Evolutionary conservation across 1,139 yeast species (phyloP).

Genomic region (Geotrichum europaeum): DNA sequence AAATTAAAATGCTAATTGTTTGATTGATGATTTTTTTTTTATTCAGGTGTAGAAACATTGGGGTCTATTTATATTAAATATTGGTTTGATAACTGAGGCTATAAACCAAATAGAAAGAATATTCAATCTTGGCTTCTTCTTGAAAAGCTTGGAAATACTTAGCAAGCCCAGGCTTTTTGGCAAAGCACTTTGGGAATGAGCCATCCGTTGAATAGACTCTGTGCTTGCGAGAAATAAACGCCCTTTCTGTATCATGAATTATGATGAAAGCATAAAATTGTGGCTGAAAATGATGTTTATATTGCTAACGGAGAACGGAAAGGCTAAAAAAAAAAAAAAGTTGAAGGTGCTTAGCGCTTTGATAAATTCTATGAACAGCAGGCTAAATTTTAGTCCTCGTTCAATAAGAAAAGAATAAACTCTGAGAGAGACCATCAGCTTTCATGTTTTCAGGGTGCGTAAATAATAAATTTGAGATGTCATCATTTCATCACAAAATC

Average conservation of each 20-base stretch:
- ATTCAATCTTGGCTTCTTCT: neutral
- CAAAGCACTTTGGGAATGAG: neutral
- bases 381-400: too few species aligned
- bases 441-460: neutral
- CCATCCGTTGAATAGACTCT: neutral
- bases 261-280: neutral
- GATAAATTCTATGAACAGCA: too few species aligned
- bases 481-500: neutral
- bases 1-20: neutral
- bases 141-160: neutral
- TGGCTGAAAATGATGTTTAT: slow-evolving; percentile 10
- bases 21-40: neutral
- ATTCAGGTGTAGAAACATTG: neutral
- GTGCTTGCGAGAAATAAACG: neutral
- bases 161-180: neutral
- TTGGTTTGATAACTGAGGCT: neutral
- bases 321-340: neutral
- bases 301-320: neutral
- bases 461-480: neutral
- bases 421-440: neutral
- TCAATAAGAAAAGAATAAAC: neutral
- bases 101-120: neutral
- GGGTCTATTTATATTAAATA: neutral
- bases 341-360: too few species aligned
- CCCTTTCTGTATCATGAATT: neutral